Evolutionary conservation across 2,329 filamentous ascomycete species (phyloP).

Genomic region (Scedosporium minutisporum): DNA sequence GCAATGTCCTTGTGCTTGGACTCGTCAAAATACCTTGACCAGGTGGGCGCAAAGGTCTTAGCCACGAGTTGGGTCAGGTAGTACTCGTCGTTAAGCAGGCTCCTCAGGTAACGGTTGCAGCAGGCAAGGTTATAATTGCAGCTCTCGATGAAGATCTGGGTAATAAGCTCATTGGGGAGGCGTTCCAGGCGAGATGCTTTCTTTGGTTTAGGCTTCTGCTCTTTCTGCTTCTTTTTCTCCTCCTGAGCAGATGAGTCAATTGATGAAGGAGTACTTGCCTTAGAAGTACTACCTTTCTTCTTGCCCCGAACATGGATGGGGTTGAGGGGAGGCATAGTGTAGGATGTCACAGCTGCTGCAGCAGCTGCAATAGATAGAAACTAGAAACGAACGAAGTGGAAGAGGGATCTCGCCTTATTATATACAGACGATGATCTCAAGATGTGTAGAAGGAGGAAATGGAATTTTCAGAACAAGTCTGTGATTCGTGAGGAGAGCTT

Average conservation of each 20-base stretch:
- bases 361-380: no score
- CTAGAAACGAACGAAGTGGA: no score
- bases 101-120: slow-evolving; percentile 33
- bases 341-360: background rate
- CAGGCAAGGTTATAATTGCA: slow-evolving; percentile 37
- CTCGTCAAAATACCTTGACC: slow-evolving; percentile 25
- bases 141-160: slow-evolving; percentile 41
- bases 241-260: background rate
- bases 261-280: background rate
- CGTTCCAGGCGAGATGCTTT: slow-evolving; percentile 16
- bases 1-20: slow-evolving; percentile 4
- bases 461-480: no score
- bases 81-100: slow-evolving; percentile 29
- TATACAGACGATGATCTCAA: no score
- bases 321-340: slow-evolving; percentile 23
- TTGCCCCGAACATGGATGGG: slow-evolving; percentile 40
- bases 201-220: slow-evolving; percentile 3
- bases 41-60: slow-evolving; percentile 28
- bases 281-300: slow-evolving; percentile 23
- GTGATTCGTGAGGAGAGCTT: no score
- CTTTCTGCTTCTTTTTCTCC: slow-evolving; percentile 18
- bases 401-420: no score
- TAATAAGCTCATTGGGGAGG: slow-evolving; percentile 43
- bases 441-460: no score
- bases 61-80: slow-evolving; percentile 17